phyloP scores from a whole-genome alignment of 1,284 basidiomycete genomes.

The Acaromyces ingoldii region DNA sequence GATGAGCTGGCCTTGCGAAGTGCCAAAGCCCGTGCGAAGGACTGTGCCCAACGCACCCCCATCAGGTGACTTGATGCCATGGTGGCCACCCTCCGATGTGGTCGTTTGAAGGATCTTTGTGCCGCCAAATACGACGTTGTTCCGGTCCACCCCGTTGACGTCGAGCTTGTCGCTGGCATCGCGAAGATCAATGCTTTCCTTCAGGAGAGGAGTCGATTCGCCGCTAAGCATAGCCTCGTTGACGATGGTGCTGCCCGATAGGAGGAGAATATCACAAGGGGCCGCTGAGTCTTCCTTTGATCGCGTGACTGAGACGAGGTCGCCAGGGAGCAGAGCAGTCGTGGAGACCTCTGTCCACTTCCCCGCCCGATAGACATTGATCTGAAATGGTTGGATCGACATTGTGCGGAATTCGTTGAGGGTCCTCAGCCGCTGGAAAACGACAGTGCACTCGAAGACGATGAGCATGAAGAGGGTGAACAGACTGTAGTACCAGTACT shows the following conservation, averaged over 20 bases:
- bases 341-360: constrained; percentile 42
- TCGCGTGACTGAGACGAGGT: constrained; percentile 46
- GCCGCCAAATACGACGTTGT: constrained; percentile 50
- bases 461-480: constrained; percentile 51
- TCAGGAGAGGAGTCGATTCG: constrained; percentile 49
- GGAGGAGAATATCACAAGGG: constrained; percentile 43
- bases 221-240: constrained; percentile 52
- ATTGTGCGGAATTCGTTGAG: constrained; percentile 51
- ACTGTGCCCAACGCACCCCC: constrained; percentile 44
- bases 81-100: constrained; percentile 18
- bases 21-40: constrained; percentile 49
- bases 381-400: constrained; percentile 49
- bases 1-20: constrained; percentile 50
- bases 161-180: constrained; percentile 41
- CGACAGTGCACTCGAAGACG: constrained; percentile 50
- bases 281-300: constrained; percentile 49
- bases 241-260: constrained; percentile 43
- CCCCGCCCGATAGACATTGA: constrained; percentile 42
- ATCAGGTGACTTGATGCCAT: constrained; percentile 38
- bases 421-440: constrained; percentile 46
- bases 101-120: constrained; percentile 50
- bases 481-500: constrained; percentile 50
- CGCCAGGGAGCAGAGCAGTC: constrained; percentile 45
- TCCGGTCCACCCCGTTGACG: constrained; percentile 45
- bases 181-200: constrained; percentile 48